Base-by-base conservation (phyloP, 495 filamentous ascomycete genomes). In the Neurospora sp. region DNA sequence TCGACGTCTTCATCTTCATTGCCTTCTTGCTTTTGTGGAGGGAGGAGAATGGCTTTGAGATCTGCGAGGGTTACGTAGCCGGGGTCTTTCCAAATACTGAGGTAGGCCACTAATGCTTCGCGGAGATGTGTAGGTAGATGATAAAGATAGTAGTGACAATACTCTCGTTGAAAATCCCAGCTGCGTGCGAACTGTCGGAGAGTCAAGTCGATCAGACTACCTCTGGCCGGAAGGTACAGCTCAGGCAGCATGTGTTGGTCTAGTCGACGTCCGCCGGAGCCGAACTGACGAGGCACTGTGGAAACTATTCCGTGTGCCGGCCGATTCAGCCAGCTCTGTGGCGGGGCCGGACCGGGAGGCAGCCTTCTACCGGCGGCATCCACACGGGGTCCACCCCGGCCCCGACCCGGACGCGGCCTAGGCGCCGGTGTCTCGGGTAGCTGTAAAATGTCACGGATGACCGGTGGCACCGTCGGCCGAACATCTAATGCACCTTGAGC, bases 351-450 rank as follows among this genome's bases (percentile, higher is more conserved):
- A 0, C 92, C 93, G 1, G 91, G 82, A 0, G 88, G 87, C 18
- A 83, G 78, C 72, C 88, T 85, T 73, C 82, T 71, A 39, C 86
- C 85, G 47, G 74, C 72, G 78, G 75, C 80, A 80, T 80, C 83
- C 71, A 76, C 77, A 38, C 85, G 81, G 53, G 27, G 53, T 65
- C 53, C 53, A 65, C 53, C 14, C 53, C 53, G 53, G 27, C 53
- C 53, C 70, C 78, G 76, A 70, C 84, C 85, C 31, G 85, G 84
- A 61, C 91, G 89, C 40, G 91, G 91, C 18, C 81, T 82, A 8
- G 91, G 91, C 12, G 87, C 83, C n/a, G 89, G 88, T 38, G 88
- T 88, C 75, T 94, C 91, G 41, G 90, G 90, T 37, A 93, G 83
- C 68, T 91, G 86, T 39, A 95, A 85, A 53, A 94, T 86, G 40